Percentiles rank a stretch among this genome's conserved stretches.
Conservation (phyloP, 768 basidiomycete species). For the Pleurotus pulmonarius region DNA sequence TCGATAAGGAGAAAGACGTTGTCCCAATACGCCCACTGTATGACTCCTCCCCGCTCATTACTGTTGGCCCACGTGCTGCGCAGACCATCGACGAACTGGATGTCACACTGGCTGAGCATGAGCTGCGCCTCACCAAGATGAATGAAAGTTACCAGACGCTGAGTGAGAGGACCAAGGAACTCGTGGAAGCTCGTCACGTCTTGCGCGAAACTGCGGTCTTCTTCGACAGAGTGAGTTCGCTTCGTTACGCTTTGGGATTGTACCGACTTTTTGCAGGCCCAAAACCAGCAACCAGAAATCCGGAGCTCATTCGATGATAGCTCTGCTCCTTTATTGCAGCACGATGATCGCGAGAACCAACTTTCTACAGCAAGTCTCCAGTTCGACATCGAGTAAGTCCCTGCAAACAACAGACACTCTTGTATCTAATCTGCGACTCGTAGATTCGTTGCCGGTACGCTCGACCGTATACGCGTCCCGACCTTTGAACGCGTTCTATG, state of each 20-base stretch:
- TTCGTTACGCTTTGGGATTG: neutral
- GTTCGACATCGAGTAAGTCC: slow-evolving; percentile 84
- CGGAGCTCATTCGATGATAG: slow-evolving; percentile 90
- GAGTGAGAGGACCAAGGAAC: slow-evolving; percentile 79
- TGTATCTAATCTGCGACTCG: no score
- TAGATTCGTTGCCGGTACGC: slow-evolving; percentile 94
- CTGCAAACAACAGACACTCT: neutral
- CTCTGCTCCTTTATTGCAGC: slow-evolving; percentile 84
- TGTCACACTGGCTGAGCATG: slow-evolving; percentile 81
- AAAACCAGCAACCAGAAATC: slow-evolving; percentile 73
- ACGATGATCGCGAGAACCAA: slow-evolving; percentile 80
- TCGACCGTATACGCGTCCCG: slow-evolving; percentile 86
- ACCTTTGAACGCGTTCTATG: slow-evolving; percentile 97
- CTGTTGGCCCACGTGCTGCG: slow-evolving; percentile 88
- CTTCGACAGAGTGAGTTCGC: slow-evolving; percentile 70
- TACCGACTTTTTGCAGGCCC: slow-evolving; percentile 50
- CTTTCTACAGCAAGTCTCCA: slow-evolving; percentile 46
- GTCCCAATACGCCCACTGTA: slow-evolving; percentile 81
- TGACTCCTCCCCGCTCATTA: slow-evolving; percentile 83
- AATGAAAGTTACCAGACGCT: slow-evolving; percentile 89
- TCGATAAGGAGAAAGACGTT: slow-evolving; percentile 79
- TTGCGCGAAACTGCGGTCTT: slow-evolving; percentile 94
- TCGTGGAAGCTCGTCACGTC: slow-evolving; percentile 93
- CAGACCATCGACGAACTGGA: slow-evolving; percentile 94
- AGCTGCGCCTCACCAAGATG: slow-evolving; percentile 82